Evolutionary conservation across 1,139 yeast species (phyloP).

Genomic region (Kurtzmaniella quercitrusa): DNA sequence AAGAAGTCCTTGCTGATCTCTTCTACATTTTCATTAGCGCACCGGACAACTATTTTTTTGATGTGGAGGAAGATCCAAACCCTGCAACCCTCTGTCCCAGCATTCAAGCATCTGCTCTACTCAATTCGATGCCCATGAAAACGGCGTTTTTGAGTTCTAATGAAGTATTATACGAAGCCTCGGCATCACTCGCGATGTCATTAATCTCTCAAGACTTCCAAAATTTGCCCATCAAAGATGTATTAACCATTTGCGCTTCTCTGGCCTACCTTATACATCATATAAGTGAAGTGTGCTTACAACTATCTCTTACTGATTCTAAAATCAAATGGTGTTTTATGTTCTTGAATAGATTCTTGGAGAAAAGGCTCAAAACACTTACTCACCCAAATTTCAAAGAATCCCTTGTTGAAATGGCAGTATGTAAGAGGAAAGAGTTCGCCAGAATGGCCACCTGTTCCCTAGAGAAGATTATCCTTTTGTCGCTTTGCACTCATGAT

Average conservation of each 20-base stretch:
- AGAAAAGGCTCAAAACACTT: slow-evolving; percentile 8
- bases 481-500: slow-evolving; percentile 55
- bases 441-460: slow-evolving; percentile 20
- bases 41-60: slow-evolving; percentile 36
- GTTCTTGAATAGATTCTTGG: slow-evolving; percentile 32
- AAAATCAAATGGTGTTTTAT: slow-evolving; percentile 36
- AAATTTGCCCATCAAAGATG: neutral
- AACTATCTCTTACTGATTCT: slow-evolving; percentile 31
- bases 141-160: slow-evolving; percentile 26
- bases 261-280: slow-evolving; percentile 32
- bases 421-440: slow-evolving; percentile 11
- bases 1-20: slow-evolving; percentile 33
- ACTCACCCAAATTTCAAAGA: slow-evolving; percentile 13
- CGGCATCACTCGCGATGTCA: slow-evolving; percentile 30
- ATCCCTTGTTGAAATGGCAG: slow-evolving; percentile 13
- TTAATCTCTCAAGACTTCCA: slow-evolving; percentile 16
- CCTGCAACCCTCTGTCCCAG: slow-evolving; percentile 10
- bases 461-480: slow-evolving; percentile 44
- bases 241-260: slow-evolving; percentile 5
- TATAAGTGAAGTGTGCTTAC: slow-evolving; percentile 35
- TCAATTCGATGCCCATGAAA: slow-evolving; percentile 28
- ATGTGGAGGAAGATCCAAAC: slow-evolving; percentile 13
- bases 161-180: slow-evolving; percentile 30
- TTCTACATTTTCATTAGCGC: slow-evolving; percentile 30
- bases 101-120: slow-evolving; percentile 22